Evolutionary conservation across 495 filamentous ascomycete species (phyloP).

Genomic region (Tetracladium setigerum): DNA sequence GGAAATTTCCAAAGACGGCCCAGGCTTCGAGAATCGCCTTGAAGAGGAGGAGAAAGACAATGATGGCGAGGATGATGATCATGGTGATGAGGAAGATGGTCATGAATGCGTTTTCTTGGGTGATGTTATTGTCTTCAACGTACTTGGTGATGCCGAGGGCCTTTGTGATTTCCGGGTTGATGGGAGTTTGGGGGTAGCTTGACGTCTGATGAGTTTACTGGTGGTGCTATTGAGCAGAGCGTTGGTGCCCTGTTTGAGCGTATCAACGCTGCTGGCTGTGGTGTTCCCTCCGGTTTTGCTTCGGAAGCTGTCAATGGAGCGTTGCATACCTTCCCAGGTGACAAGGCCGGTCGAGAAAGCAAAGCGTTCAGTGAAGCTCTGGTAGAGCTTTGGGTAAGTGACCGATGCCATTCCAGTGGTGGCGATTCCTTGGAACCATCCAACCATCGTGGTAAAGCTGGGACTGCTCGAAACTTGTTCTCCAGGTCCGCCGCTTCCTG

Average conservation of each 20-base stretch:
- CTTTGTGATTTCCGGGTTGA: background rate
- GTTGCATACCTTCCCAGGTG: slow-evolving; percentile 73
- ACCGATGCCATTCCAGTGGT: slow-evolving; percentile 94
- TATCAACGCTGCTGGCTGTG: slow-evolving; percentile 67
- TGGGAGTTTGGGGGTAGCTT: slow-evolving; percentile 4
- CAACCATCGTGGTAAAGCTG: slow-evolving; percentile 77
- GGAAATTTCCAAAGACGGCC: slow-evolving; percentile 85
- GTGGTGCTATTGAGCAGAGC: slow-evolving; percentile 22
- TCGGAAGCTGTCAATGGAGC: slow-evolving; percentile 80
- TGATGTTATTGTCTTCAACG: slow-evolving; percentile 70
- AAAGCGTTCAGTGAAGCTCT: slow-evolving; percentile 86
- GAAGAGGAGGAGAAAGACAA: slow-evolving; percentile 78
- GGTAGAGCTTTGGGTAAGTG: slow-evolving; percentile 77
- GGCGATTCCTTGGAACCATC: slow-evolving; percentile 88
- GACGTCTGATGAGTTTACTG: slow-evolving; percentile 3
- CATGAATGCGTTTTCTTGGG: slow-evolving; percentile 92
- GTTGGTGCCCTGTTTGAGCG: slow-evolving; percentile 35
- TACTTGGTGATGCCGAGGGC: slow-evolving; percentile 62
- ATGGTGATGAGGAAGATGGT: slow-evolving; percentile 84
- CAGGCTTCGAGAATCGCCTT: slow-evolving; percentile 91
- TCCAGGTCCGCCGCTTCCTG: slow-evolving; percentile 36
- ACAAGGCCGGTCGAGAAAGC: slow-evolving; percentile 84
- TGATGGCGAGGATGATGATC: slow-evolving; percentile 76
- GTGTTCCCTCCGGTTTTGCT: slow-evolving; percentile 76
- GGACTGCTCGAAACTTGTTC: slow-evolving; percentile 68